phyloP scores from a whole-genome alignment of 495 filamentous ascomycete genomes.

The Xylaria castorea region DNA sequence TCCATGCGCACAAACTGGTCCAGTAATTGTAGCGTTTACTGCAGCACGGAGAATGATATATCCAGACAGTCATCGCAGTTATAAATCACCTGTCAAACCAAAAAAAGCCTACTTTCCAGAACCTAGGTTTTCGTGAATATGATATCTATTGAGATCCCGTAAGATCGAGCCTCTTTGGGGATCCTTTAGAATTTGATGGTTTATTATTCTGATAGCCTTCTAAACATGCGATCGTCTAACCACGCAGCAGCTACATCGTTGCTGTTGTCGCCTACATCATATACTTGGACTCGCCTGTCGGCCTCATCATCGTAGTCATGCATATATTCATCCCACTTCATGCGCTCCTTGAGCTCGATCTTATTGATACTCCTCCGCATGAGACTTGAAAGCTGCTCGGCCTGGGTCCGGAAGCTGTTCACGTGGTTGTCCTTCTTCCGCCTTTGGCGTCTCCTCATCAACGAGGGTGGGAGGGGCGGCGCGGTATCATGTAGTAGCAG shows the following conservation, averaged over 20 bases:
- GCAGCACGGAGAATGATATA: too few relatives aligned
- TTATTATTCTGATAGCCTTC: background rate
- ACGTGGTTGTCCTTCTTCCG: conserved; percentile 19
- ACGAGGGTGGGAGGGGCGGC: conserved; percentile 16
- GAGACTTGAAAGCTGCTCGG: conserved; percentile 40
- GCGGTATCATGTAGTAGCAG: conserved; percentile 45
- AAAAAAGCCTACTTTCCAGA: background rate
- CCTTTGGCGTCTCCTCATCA: conserved; percentile 10
- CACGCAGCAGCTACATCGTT: conserved; percentile 31
- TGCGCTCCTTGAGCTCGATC: conserved; percentile 41
- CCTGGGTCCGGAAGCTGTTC: conserved; percentile 47
- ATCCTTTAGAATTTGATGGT: background rate
- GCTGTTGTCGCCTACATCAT: conserved; percentile 29
- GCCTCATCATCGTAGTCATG: conserved; percentile 31
- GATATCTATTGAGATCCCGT: background rate
- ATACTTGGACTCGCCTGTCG: conserved; percentile 28
- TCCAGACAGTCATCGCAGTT: too few relatives aligned
- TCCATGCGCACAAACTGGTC: too few relatives aligned
- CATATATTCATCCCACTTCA: conserved; percentile 36
- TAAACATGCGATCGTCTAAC: conserved; percentile 31
- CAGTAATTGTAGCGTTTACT: too few relatives aligned
- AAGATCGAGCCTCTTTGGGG: background rate
- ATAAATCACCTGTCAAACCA: background rate
- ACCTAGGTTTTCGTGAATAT: background rate
- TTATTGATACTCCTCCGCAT: conserved; percentile 49